These are phyloP conservation scores for Picochlorum sp. DNA, from an alignment of 139 green algal genomes.

Conservation along the genomic window DNA sequence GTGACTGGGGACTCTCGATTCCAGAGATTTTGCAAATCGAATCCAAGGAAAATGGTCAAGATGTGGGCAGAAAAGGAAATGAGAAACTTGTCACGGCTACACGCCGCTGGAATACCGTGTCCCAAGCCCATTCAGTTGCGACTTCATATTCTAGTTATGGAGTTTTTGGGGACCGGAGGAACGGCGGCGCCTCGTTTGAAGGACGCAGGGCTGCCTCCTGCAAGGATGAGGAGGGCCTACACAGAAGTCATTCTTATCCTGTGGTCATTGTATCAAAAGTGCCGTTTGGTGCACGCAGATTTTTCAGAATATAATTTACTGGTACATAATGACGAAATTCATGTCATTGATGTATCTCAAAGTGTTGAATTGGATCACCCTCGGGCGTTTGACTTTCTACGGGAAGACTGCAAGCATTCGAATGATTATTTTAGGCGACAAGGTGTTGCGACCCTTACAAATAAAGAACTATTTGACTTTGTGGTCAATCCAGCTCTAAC, in stretches of 20 bases:
- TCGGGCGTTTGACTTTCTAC: slow-evolving; percentile 91
- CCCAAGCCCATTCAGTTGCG: slow-evolving; percentile 79
- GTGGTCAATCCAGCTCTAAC: slow-evolving; percentile 81
- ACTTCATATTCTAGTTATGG: slow-evolving; percentile 92
- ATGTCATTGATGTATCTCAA: slow-evolving; percentile 92
- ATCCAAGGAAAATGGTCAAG: slow-evolving; percentile 99
- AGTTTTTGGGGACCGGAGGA: slow-evolving; percentile 75
- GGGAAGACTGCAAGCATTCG: slow-evolving; percentile 84
- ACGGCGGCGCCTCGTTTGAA: slow-evolving; percentile 83
- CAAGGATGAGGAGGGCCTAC: slow-evolving; percentile 54
- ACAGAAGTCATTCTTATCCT: slow-evolving; percentile 68
- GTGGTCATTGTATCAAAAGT: slow-evolving; percentile 78
- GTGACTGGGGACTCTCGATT: slow-evolving; percentile 95
- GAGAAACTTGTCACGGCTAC: slow-evolving; percentile 81
- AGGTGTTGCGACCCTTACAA: slow-evolving; percentile 68
- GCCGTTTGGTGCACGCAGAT: slow-evolving; percentile 91
- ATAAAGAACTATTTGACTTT: slow-evolving; percentile 96
- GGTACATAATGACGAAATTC: slow-evolving; percentile 58
- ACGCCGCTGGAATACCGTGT: slow-evolving; percentile 64
- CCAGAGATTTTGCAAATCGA: slow-evolving; percentile 85
- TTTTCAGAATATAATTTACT: slow-evolving; percentile 95
- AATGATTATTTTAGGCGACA: slow-evolving; percentile 86
- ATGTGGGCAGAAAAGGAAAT: slow-evolving; percentile 99
- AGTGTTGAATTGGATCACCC: slow-evolving; percentile 96
- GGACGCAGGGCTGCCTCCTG: slow-evolving; percentile 69